Percentiles rank a stretch among this genome's conserved stretches.
Evolutionary conservation across 129 eudicot species (phyloP).

Genomic region (Deinandra increscens): DNA sequence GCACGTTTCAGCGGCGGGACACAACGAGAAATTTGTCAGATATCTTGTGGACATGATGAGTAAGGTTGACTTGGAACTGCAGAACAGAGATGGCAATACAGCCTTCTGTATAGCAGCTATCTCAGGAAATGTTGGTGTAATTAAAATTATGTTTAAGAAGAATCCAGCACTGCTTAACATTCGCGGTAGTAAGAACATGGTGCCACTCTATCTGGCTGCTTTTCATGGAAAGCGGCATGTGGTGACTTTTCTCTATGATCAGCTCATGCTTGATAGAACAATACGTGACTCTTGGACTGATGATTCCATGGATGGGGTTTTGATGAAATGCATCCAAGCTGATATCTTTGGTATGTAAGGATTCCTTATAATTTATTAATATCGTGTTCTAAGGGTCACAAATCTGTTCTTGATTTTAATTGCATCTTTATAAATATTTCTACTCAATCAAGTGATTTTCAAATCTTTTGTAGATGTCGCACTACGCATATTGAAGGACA

Average conservation of each 20-base stretch:
- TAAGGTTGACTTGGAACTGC: too few species aligned
- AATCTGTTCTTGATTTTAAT: not conserved
- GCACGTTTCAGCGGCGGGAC: slow-evolving; percentile 37
- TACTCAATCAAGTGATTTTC: not conserved
- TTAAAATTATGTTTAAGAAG: too few species aligned
- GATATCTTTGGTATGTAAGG: slow-evolving; percentile 21
- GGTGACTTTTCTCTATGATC: not conserved
- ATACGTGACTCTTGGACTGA: not conserved
- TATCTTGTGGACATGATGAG: too few species aligned
- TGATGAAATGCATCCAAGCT: slow-evolving; percentile 4
- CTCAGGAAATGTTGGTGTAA: too few species aligned
- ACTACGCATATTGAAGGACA: slow-evolving; percentile 16
- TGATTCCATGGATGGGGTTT: not conserved
- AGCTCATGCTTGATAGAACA: not conserved
- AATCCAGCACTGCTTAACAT: too few species aligned
- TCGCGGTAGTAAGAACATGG: too few species aligned
- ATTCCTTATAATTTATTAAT: not conserved
- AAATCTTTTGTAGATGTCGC: not conserved
- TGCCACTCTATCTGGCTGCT: too few species aligned
- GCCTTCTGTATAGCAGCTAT: too few species aligned
- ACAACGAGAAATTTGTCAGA: slow-evolving; percentile 26
- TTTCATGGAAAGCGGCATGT: not conserved
- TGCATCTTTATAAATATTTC: not conserved
- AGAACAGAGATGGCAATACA: too few species aligned
- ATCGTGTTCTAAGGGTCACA: not conserved